Evolutionary conservation across 768 basidiomycete species (phyloP), one percentile per base, ranked within the genome.

Genomic region (Termitomyces heimii): DNA sequence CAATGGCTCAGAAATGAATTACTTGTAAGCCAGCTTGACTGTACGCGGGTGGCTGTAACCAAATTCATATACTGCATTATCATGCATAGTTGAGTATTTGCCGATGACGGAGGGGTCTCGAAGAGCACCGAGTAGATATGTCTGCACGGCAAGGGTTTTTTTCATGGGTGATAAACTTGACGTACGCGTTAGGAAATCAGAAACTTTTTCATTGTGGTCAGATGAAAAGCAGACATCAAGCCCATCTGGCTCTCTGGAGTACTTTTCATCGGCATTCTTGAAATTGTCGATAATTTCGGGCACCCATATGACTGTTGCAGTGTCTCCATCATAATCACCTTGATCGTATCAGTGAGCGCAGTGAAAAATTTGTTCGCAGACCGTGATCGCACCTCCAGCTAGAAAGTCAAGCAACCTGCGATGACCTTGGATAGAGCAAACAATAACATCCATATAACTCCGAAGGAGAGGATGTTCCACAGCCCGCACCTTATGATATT

Each of bases 251-350:
- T 81, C 77, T 4, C 73, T 63, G 0, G 84, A 81, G 56, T 74
- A 82, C 10, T 69, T 65, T 6, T 75, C 67, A 34, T 77, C 68
- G 0, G 86, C 81, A 58, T 83, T 81, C n/a, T 59, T 65, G 67
- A 91, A 91, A 1, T 62, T 51, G 4, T 68, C 44, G 13, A 89
- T 85, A 22, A 89, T 73, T 16, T 72, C 66, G 0, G 80, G 80
- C 29, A 85, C 74, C 79, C 82, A 88, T 32, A 84, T 82, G 1
- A 81, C 77, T 7, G 76, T 67, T 4, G 77, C 79, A 18, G 77
- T 83, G 58, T 88, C 87, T 1, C 88, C 88, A 61, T 89, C 88
- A 60, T 88, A 88, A 59, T 89, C 88, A 22, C 86, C 86, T 62
- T 83, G 52, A 16, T 43, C 14, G 5, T 22, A 12, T 1, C 26